Conservation (phyloP, 1,139 yeast species). For the Blastobotrys petasosporus region DNA sequence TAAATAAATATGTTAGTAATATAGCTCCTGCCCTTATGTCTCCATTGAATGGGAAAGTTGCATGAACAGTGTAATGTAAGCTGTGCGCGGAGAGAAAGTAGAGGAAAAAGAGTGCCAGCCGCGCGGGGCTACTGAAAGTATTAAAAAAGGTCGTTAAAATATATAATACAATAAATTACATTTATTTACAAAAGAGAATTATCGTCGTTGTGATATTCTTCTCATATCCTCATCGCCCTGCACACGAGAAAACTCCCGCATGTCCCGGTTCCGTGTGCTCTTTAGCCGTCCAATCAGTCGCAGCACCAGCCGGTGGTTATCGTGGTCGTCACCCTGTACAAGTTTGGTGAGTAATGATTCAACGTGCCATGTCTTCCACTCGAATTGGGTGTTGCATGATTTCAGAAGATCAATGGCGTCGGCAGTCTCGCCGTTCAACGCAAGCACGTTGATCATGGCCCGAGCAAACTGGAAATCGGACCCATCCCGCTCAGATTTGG, state of each 20-base stretch:
- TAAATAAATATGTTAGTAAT: neutral
- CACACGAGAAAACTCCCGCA: slow-evolving; percentile 6
- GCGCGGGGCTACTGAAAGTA: neutral
- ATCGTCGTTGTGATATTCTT: neutral
- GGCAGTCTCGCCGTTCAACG: slow-evolving; percentile 46
- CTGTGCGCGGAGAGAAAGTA: slow-evolving; percentile 1
- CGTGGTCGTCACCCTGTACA: slow-evolving; percentile 38
- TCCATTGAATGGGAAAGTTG: too few species aligned
- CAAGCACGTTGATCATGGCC: slow-evolving; percentile 52
- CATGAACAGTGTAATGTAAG: too few species aligned
- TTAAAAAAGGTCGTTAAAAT: neutral
- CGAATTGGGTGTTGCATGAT: slow-evolving; percentile 62
- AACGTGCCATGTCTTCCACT: slow-evolving; percentile 48
- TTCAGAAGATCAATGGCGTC: slow-evolving; percentile 68
- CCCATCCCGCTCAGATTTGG: slow-evolving; percentile 39
- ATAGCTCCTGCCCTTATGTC: neutral
- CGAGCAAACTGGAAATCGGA: slow-evolving; percentile 67
- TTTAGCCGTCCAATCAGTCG: slow-evolving; percentile 6
- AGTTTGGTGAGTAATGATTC: slow-evolving; percentile 28
- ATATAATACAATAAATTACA: neutral
- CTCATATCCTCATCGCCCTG: slow-evolving; percentile 9
- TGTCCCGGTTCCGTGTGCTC: neutral
- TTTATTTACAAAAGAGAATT: neutral
- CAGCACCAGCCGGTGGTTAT: neutral
- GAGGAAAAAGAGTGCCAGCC: neutral